These are phyloP conservation scores for Globisporangium canariense DNA, from an alignment of 352 stramenopile species.

Conservation along the genomic window DNA sequence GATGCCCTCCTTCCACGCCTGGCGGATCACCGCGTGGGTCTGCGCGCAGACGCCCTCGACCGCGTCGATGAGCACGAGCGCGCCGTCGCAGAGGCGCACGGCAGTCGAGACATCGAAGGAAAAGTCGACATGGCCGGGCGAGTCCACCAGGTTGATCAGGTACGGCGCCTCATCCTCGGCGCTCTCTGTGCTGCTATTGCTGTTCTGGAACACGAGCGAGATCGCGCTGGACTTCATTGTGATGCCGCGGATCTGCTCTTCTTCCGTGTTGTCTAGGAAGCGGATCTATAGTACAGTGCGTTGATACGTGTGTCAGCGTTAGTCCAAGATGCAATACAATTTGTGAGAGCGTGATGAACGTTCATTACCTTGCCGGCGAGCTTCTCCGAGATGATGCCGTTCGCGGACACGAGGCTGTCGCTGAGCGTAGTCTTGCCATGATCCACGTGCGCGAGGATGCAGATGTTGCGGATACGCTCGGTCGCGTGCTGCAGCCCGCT, in stretches of 20 bases:
- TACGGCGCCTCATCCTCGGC: constrained; percentile 46
- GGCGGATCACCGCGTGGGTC: constrained; percentile 92
- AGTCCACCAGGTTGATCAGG: constrained; percentile 95
- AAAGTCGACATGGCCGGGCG: constrained; percentile 95
- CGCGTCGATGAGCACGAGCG: constrained; percentile 93
- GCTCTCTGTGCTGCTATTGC: constrained; percentile 6
- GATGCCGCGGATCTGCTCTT: constrained; percentile 95
- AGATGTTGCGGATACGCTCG: constrained; percentile 92
- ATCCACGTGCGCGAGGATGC: constrained; percentile 95
- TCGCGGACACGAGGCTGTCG: constrained; percentile 94
- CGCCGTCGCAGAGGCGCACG: constrained; percentile 93
- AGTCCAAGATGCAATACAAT: too few species aligned
- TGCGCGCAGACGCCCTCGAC: constrained; percentile 96
- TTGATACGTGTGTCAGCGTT: too few species aligned
- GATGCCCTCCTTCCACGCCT: constrained; percentile 93
- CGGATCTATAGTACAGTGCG: constrained; percentile 48
- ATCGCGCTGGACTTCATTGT: constrained; percentile 97
- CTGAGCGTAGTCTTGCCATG: constrained; percentile 92
- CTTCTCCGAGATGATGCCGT: constrained; percentile 97
- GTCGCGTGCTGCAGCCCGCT: constrained; percentile 62
- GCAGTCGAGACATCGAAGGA: constrained; percentile 94
- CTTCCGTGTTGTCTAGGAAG: constrained; percentile 94
- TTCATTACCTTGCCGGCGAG: constrained; percentile 86
- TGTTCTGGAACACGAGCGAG: constrained; percentile 87
- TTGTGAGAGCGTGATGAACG: too few species aligned